Evolutionary conservation across 2,329 filamentous ascomycete species (phyloP).

Genomic region (Fonsecaea multimorphosa): DNA sequence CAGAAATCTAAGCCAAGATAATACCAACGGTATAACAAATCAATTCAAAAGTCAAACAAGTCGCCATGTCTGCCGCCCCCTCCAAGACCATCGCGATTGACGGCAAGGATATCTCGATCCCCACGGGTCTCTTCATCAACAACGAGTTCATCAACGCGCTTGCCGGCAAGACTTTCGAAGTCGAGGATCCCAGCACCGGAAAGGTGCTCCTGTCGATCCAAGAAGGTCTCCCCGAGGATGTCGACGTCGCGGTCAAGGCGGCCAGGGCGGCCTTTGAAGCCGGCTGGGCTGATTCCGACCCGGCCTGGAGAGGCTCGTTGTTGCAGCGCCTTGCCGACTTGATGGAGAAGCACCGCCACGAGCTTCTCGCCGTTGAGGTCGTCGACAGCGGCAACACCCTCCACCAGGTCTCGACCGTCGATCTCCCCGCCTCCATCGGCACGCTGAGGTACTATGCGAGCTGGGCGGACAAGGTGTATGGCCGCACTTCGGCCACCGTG

Average conservation of each 20-base stretch:
- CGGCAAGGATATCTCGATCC: constrained; percentile 11
- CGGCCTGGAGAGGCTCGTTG: constrained; percentile 47
- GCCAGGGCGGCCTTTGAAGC: constrained; percentile 42
- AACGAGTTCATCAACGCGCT: constrained; percentile 51
- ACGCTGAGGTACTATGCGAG: constrained; percentile 81
- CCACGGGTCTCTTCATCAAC: constrained; percentile 49
- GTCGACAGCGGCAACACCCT: constrained; percentile 84
- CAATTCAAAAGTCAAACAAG: not conserved
- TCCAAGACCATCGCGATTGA: not conserved
- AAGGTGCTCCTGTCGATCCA: constrained; percentile 44
- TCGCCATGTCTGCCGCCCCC: not conserved
- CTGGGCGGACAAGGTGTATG: constrained; percentile 79
- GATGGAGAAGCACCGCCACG: constrained; percentile 68
- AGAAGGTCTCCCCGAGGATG: constrained; percentile 44
- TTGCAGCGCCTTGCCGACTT: constrained; percentile 63
- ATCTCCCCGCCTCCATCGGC: constrained; percentile 70
- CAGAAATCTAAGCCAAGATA: too few species aligned
- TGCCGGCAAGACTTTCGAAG: constrained; percentile 44
- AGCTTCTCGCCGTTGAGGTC: constrained; percentile 70
- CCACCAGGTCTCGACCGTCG: constrained; percentile 66
- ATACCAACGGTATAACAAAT: not conserved
- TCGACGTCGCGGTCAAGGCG: constrained; percentile 46
- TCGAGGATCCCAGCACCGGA: constrained; percentile 43
- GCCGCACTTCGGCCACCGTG: constrained; percentile 66
- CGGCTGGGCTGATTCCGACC: constrained; percentile 58